phyloP scores from a whole-genome alignment of 805 yeast species.

The Phaffomyces thermotolerans region DNA sequence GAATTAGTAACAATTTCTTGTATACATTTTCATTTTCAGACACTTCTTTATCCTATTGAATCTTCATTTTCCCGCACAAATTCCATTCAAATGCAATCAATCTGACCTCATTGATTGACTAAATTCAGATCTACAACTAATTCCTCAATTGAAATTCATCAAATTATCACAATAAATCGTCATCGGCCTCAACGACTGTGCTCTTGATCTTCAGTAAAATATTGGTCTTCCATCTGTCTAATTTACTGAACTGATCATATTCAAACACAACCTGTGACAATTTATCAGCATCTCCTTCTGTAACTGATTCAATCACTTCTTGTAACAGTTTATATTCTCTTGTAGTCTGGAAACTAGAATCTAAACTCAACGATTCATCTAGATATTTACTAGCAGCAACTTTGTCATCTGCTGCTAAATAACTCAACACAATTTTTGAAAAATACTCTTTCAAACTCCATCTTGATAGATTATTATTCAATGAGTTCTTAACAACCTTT shows the following conservation, averaged over 20 bases:
- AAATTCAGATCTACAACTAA: background rate
- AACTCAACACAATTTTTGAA: conserved; percentile 74
- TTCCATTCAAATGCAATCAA: conserved; percentile 1
- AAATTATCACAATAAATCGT: conserved; percentile 36
- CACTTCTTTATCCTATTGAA: background rate
- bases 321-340: conserved; percentile 67
- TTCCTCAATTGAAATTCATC: no score
- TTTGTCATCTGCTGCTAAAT: conserved; percentile 75
- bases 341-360: conserved; percentile 65
- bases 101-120: conserved; percentile 8
- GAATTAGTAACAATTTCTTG: no score
- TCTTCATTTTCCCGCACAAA: background rate
- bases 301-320: conserved; percentile 65
- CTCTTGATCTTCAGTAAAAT: conserved; percentile 77
- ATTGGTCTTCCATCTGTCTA: conserved; percentile 88
- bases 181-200: conserved; percentile 63
- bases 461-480: conserved; percentile 67
- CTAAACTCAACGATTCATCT: conserved; percentile 59
- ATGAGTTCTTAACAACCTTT: conserved; percentile 64
- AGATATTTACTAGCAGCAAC: conserved; percentile 78
- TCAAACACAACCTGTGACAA: conserved; percentile 71
- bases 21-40: background rate
- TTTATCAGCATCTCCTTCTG: conserved; percentile 71
- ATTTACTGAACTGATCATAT: conserved; percentile 78
- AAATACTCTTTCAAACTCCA: conserved; percentile 94